These are phyloP conservation scores for Ceratocystis colombiana DNA, from an alignment of 2,329 filamentous ascomycete genomes.

Conservation along the genomic window DNA sequence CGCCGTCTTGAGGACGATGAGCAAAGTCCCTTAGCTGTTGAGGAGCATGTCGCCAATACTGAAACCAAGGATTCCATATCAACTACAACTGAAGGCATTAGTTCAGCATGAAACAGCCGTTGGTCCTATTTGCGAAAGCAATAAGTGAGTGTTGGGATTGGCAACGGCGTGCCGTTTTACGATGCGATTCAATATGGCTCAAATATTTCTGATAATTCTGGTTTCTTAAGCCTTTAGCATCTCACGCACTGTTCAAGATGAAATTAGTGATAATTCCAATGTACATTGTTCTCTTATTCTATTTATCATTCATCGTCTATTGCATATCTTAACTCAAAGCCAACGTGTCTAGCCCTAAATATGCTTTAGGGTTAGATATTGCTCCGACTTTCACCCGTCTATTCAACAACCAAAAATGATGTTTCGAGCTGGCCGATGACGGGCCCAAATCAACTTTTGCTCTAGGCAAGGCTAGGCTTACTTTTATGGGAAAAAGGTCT, in stretches of 20 bases:
- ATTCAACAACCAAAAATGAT: neutral
- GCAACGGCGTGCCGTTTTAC: neutral
- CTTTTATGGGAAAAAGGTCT: neutral
- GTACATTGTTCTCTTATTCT: neutral
- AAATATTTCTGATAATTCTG: neutral
- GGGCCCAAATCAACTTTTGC: slow-evolving; percentile 1
- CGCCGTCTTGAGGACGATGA: slow-evolving; percentile 43
- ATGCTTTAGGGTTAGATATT: neutral
- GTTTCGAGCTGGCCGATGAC: neutral
- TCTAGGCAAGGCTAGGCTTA: neutral
- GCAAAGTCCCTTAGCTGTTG: slow-evolving; percentile 27
- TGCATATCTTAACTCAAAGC: no score
- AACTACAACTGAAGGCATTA: neutral
- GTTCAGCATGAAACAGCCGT: neutral
- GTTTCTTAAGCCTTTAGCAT: neutral
- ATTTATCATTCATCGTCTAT: no score
- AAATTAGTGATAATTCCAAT: neutral
- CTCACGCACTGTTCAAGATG: neutral
- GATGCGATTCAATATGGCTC: neutral
- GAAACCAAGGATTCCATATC: neutral
- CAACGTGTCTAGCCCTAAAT: neutral
- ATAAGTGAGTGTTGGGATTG: neutral
- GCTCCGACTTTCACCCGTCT: slow-evolving; percentile 4
- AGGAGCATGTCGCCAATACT: slow-evolving; percentile 27
- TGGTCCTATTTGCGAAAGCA: neutral